A percentile compares a stretch with the other conserved stretches of the same genome.
phyloP scores from a whole-genome alignment of 306 rosid genomes.

The Corylus avellana region DNA sequence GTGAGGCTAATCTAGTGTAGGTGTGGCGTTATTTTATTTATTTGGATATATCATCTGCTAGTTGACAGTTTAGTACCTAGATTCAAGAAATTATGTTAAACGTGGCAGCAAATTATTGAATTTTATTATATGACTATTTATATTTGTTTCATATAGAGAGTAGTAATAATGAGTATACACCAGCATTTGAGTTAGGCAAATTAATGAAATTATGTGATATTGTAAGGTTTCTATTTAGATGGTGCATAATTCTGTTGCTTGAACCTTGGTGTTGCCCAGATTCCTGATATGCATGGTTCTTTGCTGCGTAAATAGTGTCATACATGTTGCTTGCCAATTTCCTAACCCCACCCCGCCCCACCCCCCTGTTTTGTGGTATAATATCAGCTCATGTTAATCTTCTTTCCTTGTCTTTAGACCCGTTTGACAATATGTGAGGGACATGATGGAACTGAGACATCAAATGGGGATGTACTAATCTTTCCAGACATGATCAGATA shows the following conservation, averaged over 20 bases:
- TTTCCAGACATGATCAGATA: constrained; percentile 97
- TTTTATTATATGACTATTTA: not conserved
- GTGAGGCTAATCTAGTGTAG: not conserved
- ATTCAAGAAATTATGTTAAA: not conserved
- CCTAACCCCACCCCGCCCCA: not conserved
- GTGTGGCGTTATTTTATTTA: not conserved
- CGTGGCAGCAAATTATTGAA: not conserved
- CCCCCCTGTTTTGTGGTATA: not conserved
- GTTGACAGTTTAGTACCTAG: not conserved
- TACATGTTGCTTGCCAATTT: constrained; percentile 6
- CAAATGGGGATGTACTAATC: constrained; percentile 93
- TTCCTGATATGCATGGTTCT: not conserved
- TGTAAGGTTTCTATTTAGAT: not conserved
- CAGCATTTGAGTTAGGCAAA: not conserved
- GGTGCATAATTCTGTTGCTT: not conserved
- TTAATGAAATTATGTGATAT: not conserved
- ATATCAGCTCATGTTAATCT: not conserved
- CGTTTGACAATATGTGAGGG: constrained; percentile 93
- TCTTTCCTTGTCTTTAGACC: constrained; percentile 46
- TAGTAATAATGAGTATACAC: not conserved
- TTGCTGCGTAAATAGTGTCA: constrained; percentile 12
- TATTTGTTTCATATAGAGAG: not conserved
- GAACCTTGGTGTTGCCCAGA: not conserved
- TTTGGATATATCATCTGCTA: not conserved
- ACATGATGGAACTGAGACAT: constrained; percentile 88